A percentile compares a stretch with the other conserved stretches of the same genome.
These are phyloP conservation scores for Candolleomyces aberdarensis DNA, from an alignment of 768 basidiomycete genomes.

Conservation along the genomic window DNA sequence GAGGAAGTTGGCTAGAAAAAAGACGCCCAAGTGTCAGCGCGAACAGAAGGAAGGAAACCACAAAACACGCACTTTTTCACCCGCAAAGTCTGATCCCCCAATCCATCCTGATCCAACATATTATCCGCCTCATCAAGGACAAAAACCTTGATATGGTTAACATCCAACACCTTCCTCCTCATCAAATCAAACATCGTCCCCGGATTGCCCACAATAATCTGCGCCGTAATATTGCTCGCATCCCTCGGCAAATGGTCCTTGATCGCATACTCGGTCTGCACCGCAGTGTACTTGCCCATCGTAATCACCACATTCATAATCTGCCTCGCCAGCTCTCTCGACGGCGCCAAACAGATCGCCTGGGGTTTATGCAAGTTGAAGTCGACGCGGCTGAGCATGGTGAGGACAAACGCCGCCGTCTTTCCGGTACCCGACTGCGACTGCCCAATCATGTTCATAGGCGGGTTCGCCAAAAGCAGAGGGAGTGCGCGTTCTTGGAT, in stretches of 20 bases:
- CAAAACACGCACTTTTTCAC: conserved; percentile 79
- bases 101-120: conserved; percentile 92
- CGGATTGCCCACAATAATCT: conserved; percentile 93
- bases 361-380: conserved; percentile 81
- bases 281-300: conserved; percentile 93
- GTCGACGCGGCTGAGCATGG: conserved; percentile 94
- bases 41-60: background rate
- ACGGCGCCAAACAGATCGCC: conserved; percentile 97
- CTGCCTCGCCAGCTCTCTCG: conserved; percentile 94
- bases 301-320: conserved; percentile 92
- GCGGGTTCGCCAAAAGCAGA: conserved; percentile 87
- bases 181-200: conserved; percentile 93
- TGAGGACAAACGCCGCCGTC: conserved; percentile 96
- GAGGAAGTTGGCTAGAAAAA: conserved; percentile 53
- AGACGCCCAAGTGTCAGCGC: background rate
- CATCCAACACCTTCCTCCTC: conserved; percentile 66
- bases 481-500: conserved; percentile 98
- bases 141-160: conserved; percentile 81
- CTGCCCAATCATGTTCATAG: conserved; percentile 98
- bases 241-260: conserved; percentile 75
- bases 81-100: conserved; percentile 89
- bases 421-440: conserved; percentile 99
- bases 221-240: conserved; percentile 71
- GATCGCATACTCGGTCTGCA: conserved; percentile 95
- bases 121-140: conserved; percentile 99